Evolutionary conservation across 148 eudicot genomes (phyloP).

Genomic region (Camellia sinensis): DNA sequence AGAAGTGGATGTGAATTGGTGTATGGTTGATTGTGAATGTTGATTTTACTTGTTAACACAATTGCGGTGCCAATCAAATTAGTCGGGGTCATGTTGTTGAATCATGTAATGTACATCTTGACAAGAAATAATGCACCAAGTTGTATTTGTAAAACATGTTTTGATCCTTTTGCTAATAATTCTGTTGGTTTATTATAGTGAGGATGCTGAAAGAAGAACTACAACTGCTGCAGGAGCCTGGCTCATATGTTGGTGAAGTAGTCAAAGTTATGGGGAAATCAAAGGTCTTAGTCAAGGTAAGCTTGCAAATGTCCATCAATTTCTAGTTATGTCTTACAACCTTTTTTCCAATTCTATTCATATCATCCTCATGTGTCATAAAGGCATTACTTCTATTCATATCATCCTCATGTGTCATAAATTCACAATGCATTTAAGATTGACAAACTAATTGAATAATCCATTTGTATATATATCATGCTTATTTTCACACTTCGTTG

Average conservation of each 20-base stretch:
- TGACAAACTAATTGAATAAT: too few relatives aligned
- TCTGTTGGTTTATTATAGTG: conserved; percentile 21
- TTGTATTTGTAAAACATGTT: not conserved
- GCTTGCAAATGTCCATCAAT: not conserved
- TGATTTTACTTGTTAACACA: not conserved
- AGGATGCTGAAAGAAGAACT: conserved; percentile 55
- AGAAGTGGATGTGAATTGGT: not conserved
- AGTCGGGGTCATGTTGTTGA: not conserved
- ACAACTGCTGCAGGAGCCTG: conserved; percentile 55
- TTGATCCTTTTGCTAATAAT: not conserved
- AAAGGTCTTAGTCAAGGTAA: conserved; percentile 51
- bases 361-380: too few relatives aligned
- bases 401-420: too few relatives aligned
- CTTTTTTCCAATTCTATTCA: not conserved
- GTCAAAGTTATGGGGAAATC: conserved; percentile 58
- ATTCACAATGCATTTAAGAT: too few relatives aligned
- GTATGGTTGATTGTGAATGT: not conserved
- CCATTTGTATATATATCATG: too few relatives aligned
- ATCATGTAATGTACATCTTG: not conserved
- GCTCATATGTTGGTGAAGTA: conserved; percentile 60
- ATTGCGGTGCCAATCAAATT: not conserved
- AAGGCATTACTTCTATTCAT: too few relatives aligned
- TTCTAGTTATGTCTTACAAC: not conserved
- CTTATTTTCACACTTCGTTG: too few relatives aligned
- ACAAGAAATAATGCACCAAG: not conserved